A percentile compares a stretch with the other conserved stretches of the same genome.
phyloP scores from a whole-genome alignment of 1,284 basidiomycete species.

The Heterobasidion occidentale region DNA sequence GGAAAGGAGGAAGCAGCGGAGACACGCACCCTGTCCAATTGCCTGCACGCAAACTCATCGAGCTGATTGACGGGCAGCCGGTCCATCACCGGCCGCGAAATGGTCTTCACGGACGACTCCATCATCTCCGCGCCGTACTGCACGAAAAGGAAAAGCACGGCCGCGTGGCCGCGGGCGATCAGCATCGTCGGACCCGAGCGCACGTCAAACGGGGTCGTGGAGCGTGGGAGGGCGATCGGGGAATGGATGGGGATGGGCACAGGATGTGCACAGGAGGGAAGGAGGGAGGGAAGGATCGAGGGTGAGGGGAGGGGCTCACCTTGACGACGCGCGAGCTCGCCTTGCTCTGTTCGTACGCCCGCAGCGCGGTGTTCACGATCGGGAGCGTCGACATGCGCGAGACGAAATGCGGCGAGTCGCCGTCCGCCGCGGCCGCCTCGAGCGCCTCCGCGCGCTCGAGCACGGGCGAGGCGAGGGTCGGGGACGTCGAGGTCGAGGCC shows the following conservation, averaged over 20 bases:
- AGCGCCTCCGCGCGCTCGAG: conserved; percentile 9
- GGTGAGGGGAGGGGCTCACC: conserved; percentile 26
- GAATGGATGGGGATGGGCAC: background rate
- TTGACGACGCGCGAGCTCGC: conserved; percentile 75
- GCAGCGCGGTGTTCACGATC: conserved; percentile 60
- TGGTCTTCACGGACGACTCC: conserved; percentile 77
- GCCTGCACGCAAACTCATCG: conserved; percentile 85
- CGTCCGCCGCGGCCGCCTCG: conserved; percentile 14
- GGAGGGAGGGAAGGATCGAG: background rate
- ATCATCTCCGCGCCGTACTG: conserved; percentile 86
- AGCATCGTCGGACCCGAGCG: background rate
- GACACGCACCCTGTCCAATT: conserved; percentile 66
- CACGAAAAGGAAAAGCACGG: background rate
- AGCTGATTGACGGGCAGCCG: conserved; percentile 69
- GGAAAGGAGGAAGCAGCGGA: background rate
- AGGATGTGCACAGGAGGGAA: background rate
- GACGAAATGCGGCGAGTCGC: conserved; percentile 30
- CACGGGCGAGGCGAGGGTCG: conserved; percentile 15
- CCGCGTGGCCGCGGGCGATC: background rate
- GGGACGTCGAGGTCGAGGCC: conserved; percentile 24
- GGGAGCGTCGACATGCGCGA: conserved; percentile 43
- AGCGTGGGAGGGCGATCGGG: too few relatives aligned
- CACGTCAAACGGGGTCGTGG: too few relatives aligned
- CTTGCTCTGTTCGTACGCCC: conserved; percentile 73
- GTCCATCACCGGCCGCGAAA: conserved; percentile 81